phyloP scores from a whole-genome alignment of 2,329 filamentous ascomycete genomes.

The Talaromyces sp. region DNA sequence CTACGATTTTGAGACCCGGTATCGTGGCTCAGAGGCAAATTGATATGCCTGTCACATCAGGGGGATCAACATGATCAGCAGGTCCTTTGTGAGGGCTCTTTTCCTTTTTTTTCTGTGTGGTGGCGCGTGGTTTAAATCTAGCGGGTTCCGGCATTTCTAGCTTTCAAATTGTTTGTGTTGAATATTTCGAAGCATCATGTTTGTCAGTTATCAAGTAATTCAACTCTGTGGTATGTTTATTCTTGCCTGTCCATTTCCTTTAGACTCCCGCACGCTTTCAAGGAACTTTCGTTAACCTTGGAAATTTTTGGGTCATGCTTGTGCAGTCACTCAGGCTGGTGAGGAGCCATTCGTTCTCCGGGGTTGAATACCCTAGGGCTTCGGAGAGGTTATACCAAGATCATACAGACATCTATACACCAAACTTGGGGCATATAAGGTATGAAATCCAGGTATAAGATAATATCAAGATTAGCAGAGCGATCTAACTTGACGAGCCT shows the following conservation, averaged over 20 bases:
- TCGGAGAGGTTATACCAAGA: background rate
- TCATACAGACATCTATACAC: background rate
- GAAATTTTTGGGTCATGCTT: no score
- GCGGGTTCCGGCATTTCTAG: background rate
- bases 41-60: background rate
- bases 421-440: background rate
- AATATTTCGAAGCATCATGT: background rate
- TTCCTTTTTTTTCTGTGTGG: background rate
- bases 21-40: slow-evolving; percentile 1
- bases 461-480: no score
- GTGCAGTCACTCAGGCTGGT: no score
- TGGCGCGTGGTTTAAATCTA: background rate
- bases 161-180: background rate
- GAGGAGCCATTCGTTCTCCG: background rate
- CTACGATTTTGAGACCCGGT: background rate
- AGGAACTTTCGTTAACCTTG: no score
- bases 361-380: slow-evolving; percentile 2
- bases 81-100: background rate
- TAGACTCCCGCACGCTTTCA: no score
- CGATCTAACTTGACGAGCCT: no score
- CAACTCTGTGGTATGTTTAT: background rate
- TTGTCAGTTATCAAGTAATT: background rate
- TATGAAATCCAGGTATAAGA: background rate
- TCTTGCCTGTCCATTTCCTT: background rate
- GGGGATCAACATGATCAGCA: background rate